Conservation (phyloP, 2,329 filamentous ascomycete genomes). For the Colletotrichum kahawae region DNA sequence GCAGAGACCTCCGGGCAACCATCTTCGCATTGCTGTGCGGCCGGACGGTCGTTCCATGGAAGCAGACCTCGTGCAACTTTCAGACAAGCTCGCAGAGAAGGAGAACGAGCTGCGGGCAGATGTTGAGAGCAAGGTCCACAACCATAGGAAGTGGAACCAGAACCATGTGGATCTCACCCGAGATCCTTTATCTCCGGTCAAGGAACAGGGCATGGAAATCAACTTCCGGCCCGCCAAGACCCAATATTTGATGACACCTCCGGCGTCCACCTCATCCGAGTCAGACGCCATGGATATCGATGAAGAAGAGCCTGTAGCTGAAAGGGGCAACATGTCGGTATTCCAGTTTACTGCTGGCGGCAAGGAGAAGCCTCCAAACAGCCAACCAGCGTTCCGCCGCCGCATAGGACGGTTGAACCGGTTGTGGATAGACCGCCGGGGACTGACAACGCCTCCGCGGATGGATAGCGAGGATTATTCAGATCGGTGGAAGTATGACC, state of each 20-base stretch:
- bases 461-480: constrained; percentile 48
- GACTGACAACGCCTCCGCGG: constrained; percentile 60
- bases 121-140: constrained; percentile 85
- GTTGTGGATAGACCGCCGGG: constrained; percentile 85
- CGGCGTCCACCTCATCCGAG: constrained; percentile 60
- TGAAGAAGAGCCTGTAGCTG: constrained; percentile 34
- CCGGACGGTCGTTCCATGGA: constrained; percentile 75
- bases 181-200: constrained; percentile 80
- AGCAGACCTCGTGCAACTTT: constrained; percentile 77
- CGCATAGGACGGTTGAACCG: constrained; percentile 85
- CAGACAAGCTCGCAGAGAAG: constrained; percentile 80
- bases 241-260: constrained; percentile 72
- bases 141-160: constrained; percentile 91
- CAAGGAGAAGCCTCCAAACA: constrained; percentile 42
- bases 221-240: constrained; percentile 76
- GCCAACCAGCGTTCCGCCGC: constrained; percentile 75
- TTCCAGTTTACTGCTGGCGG: constrained; percentile 53
- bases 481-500: constrained; percentile 87
- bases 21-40: constrained; percentile 73
- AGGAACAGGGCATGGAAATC: constrained; percentile 64
- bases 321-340: constrained; percentile 37
- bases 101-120: constrained; percentile 81
- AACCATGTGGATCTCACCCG: constrained; percentile 88
- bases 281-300: constrained; percentile 57
- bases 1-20: constrained; percentile 66